These are phyloP conservation scores for Aspergillus flavus DNA, from an alignment of 2,329 filamentous ascomycete species.

Conservation along the genomic window DNA sequence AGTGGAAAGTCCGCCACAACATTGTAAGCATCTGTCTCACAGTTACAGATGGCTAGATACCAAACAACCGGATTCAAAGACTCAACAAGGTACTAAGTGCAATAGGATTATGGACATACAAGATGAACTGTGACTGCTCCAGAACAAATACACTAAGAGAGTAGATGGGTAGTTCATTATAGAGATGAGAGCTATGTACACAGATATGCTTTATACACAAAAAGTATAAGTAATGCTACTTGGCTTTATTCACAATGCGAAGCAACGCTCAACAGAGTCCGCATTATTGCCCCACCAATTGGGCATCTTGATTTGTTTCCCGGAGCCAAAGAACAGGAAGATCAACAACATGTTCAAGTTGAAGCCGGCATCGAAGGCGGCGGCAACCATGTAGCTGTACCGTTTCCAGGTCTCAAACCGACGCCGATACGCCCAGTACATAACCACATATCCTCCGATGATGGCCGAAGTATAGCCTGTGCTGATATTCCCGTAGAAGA, in stretches of 20 bases:
- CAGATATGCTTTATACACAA: background rate
- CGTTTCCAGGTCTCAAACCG: slow-evolving; percentile 61
- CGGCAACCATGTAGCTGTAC: slow-evolving; percentile 64
- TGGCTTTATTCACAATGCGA: slow-evolving; percentile 44
- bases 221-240: no score
- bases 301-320: slow-evolving; percentile 61
- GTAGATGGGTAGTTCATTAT: background rate
- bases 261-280: slow-evolving; percentile 60
- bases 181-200: background rate
- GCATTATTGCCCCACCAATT: slow-evolving; percentile 66
- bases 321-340: slow-evolving; percentile 62
- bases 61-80: background rate
- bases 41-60: background rate
- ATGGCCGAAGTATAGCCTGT: slow-evolving; percentile 61
- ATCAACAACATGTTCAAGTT: slow-evolving; percentile 64
- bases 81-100: background rate
- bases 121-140: background rate
- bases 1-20: no score
- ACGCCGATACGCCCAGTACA: slow-evolving; percentile 61
- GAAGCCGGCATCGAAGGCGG: slow-evolving; percentile 64
- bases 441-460: slow-evolving; percentile 63
- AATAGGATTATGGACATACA: background rate
- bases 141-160: background rate
- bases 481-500: slow-evolving; percentile 64
- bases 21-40: no score